A percentile compares a stretch with the other conserved stretches of the same genome.
These are phyloP conservation scores for Yamadazyma akitaensis DNA, from an alignment of 805 yeast species.

Conservation along the genomic window DNA sequence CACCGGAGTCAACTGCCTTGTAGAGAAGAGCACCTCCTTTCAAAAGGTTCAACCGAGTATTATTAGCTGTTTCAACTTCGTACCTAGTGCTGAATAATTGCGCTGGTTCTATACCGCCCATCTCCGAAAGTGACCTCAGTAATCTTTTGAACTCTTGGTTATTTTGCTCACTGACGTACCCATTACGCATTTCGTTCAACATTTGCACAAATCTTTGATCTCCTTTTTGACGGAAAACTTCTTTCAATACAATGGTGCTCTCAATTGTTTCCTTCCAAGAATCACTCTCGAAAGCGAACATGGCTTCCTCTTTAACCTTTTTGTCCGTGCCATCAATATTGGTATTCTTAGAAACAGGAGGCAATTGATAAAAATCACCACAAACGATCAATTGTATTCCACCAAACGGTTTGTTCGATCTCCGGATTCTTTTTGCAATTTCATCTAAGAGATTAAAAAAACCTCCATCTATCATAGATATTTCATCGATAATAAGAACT, in stretches of 20 bases:
- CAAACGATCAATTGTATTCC: slow-evolving; percentile 74
- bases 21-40: slow-evolving; percentile 44
- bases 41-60: slow-evolving; percentile 43
- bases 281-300: slow-evolving; percentile 63
- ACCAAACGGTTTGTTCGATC: slow-evolving; percentile 60
- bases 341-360: slow-evolving; percentile 55
- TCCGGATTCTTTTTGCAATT: slow-evolving; percentile 53
- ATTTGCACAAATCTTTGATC: slow-evolving; percentile 66
- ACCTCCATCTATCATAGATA: slow-evolving; percentile 75
- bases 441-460: slow-evolving; percentile 61
- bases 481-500: slow-evolving; percentile 72
- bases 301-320: slow-evolving; percentile 17
- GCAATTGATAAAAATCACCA: slow-evolving; percentile 82
- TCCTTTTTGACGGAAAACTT: slow-evolving; percentile 74
- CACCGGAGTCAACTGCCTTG: slow-evolving; percentile 56
- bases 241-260: slow-evolving; percentile 54
- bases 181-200: slow-evolving; percentile 73
- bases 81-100: slow-evolving; percentile 68
- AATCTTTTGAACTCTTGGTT: slow-evolving; percentile 48
- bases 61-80: slow-evolving; percentile 70
- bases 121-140: slow-evolving; percentile 46
- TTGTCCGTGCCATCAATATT: slow-evolving; percentile 25
- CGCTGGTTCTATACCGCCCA: slow-evolving; percentile 67
- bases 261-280: slow-evolving; percentile 61
- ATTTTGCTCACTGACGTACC: slow-evolving; percentile 49